Conservation (phyloP, 164 flowering plant genomes). For the Tetracentron sinense region DNA sequence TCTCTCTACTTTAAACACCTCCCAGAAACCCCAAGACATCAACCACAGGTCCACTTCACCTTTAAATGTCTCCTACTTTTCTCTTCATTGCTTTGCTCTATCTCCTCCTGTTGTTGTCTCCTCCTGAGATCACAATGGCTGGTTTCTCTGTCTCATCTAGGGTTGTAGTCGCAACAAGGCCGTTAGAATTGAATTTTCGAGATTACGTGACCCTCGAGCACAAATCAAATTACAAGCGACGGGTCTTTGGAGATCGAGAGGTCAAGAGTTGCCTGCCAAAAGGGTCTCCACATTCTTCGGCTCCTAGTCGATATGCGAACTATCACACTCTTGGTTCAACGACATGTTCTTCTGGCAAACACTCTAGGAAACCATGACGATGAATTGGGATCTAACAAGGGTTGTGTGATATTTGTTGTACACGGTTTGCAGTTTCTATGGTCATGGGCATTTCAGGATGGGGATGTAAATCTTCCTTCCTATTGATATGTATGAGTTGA, state of each 20-base stretch:
- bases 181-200: background rate
- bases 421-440: no score
- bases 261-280: conserved; percentile 60
- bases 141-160: conserved; percentile 15
- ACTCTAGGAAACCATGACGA: conserved; percentile 12
- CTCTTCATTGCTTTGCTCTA: conserved; percentile 9
- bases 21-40: background rate
- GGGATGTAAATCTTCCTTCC: no score
- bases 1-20: background rate
- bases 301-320: conserved; percentile 72
- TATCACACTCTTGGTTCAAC: conserved; percentile 33
- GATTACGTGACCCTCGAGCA: conserved; percentile 26
- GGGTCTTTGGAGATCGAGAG: conserved; percentile 26
- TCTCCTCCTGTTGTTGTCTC: conserved; percentile 22
- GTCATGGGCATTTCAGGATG: no score
- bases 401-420: no score
- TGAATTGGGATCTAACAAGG: no score
- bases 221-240: conserved; percentile 11
- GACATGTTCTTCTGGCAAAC: conserved; percentile 16
- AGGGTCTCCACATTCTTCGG: conserved; percentile 54
- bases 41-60: background rate
- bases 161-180: background rate
- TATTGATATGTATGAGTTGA: no score
- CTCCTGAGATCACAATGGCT: conserved; percentile 12
- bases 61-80: conserved; percentile 21